Evolutionary conservation across 805 yeast genomes (phyloP).

Genomic region (Tetrapisispora taiwanensis): DNA sequence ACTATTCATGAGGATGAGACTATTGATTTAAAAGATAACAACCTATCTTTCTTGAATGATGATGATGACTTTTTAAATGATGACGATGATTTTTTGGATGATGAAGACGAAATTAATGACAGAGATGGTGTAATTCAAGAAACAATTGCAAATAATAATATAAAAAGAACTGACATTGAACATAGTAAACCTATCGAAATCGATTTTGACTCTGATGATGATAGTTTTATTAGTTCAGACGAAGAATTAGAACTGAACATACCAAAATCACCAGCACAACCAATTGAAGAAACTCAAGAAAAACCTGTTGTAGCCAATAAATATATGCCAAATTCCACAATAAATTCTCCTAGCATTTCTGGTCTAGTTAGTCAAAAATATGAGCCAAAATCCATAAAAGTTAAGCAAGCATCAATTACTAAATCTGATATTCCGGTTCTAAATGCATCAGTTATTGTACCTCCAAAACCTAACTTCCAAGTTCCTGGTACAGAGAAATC

Average conservation of each 20-base stretch:
- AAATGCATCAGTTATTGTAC: slow-evolving; percentile 8
- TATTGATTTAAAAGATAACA: too few species aligned
- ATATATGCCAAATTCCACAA: neutral
- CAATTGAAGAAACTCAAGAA: neutral
- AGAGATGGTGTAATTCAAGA: too few species aligned
- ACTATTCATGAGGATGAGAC: neutral
- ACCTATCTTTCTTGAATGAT: neutral
- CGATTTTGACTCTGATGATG: slow-evolving; percentile 8
- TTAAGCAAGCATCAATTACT: neutral
- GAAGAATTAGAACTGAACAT: slow-evolving; percentile 11
- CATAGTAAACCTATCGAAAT: neutral
- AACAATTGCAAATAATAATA: slow-evolving; percentile 18
- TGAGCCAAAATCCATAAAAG: neutral
- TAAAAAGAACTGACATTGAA: slow-evolving; percentile 5
- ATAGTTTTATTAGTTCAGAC: slow-evolving; percentile 25
- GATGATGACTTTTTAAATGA: neutral
- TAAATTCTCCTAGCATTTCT: neutral
- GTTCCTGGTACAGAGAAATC: neutral
- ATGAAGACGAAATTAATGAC: neutral
- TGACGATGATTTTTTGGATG: neutral
- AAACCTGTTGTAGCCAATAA: neutral
- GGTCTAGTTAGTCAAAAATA: neutral
- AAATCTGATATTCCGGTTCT: neutral
- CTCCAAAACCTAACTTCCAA: slow-evolving; percentile 10
- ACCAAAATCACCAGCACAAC: neutral